Evolutionary conservation across 352 stramenopile genomes (phyloP), one percentile per base, ranked within the genome.

Genomic region (Phytophthora uliginosa): DNA sequence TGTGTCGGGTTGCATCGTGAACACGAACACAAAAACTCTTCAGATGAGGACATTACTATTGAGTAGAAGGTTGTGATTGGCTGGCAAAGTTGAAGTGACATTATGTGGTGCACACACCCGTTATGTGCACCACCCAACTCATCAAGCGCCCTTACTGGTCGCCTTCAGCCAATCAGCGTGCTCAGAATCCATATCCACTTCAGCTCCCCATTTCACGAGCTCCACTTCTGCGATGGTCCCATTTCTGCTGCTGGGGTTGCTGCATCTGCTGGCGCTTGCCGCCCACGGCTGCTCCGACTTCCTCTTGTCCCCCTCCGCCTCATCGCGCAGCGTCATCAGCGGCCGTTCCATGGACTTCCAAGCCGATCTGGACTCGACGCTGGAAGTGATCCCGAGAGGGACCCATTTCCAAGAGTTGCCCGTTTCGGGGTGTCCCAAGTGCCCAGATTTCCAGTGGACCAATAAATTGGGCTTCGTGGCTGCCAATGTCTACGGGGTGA

Each of bases 291-390:
- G 86, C 73, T 91, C 77, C 4, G 86, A 94, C 68, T 91, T 94
- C 61, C 52, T 84, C 10, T 69, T 91, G 18, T 89, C 90, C 52
- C 31, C 66, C 33, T 68, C 65, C 9, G 59, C 24, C 34, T 66
- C 65, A 1, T 52, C 60, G 15, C 53, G 5, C 10, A 74, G 59
- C 51, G 79, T 89, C 59, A 45, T 91, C 36, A 88, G 75, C 26
- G 83, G 71, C 4, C 81, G 83, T 22, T 77, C 83, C 31, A 91
- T 91, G 83, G 83, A 91, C 66, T 91, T 89, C 61, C 66, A 78
- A 36, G 68, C 79, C 7, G 83, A 91, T 61, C 68, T 91, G 8
- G 54, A 74, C 53, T 82, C 67, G 33, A 55, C 76, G 15, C 54
- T 89, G 5, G 83, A 91, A 48, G 80, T 91, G 34, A 75, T 91